These are phyloP conservation scores for Spinacia oleracea DNA, from an alignment of 179 eudicot genomes.

Conservation along the genomic window DNA sequence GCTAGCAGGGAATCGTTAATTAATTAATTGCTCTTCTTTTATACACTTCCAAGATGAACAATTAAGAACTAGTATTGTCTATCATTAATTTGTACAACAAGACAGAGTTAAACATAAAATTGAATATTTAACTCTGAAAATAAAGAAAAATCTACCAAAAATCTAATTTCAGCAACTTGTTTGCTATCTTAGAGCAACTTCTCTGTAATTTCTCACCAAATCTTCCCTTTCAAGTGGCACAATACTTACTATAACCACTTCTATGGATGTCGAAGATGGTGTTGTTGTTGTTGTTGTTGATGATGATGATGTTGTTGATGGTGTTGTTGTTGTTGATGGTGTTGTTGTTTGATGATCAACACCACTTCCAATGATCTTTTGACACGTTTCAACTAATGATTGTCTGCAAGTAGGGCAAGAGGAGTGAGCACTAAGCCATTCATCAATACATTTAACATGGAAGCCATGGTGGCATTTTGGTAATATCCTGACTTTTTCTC, in stretches of 20 bases:
- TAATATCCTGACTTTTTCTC: constrained; percentile 30
- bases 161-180: not conserved
- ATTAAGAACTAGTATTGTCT: not conserved
- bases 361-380: constrained; percentile 34
- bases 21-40: constrained; percentile 8
- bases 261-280: constrained; percentile 1
- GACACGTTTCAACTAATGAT: constrained; percentile 37
- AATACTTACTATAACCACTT: constrained; percentile 23
- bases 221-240: constrained; percentile 37
- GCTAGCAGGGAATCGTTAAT: not conserved
- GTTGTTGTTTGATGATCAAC: constrained; percentile 23
- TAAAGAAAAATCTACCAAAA: not conserved
- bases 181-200: constrained; percentile 22
- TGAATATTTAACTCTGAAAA: not conserved
- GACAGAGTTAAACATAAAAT: not conserved
- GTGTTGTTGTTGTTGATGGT: not conserved
- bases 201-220: constrained; percentile 31
- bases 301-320: not conserved
- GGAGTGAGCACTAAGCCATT: constrained; percentile 35
- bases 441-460: constrained; percentile 41
- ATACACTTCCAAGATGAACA: constrained; percentile 12
- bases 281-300: not conserved
- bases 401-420: constrained; percentile 49
- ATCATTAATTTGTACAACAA: constrained; percentile 6
- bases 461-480: constrained; percentile 44